Evolutionary conservation across 139 green algal species (phyloP), one percentile per base, ranked within the genome.

Genomic region (Chlorella vulgaris): DNA sequence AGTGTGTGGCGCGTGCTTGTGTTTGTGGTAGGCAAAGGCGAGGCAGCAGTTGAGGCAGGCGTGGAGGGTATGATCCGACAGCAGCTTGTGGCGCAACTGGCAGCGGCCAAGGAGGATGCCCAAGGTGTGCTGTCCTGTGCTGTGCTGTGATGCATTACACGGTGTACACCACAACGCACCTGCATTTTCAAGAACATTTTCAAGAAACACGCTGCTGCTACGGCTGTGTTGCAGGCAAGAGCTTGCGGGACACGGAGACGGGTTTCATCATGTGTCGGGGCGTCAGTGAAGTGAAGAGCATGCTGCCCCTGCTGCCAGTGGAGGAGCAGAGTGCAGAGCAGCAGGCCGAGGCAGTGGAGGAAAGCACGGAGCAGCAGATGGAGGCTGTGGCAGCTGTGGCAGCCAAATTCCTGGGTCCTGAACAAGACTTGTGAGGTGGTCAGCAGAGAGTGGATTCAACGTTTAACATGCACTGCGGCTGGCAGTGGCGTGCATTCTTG

Each of bases 301-400:
- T 3, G 21, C 24, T 79, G 8, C 73, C 73, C 18, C 26, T 79
- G 73, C 50, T 76, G 7, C 78, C 78, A 1, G 78, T 83, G 28
- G 78, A 83, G 78, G 78, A 74, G 65, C 60, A 58, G 22, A 71
- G n/a, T 51, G 67, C 68, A 19, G 78, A 83, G 78, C 40, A 78
- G 53, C 51, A 83, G 67, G 78, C 78, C 0, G 78, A 70, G 68
- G 78, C 66, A 15, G 40, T 83, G 21, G 68, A 83, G 53, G 51
- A 78, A 67, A 39, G n/a, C 6, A 53, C 62, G 51, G 53, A 71
- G 38, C 22, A 31, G 65, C 47, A 55, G 50, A n/a, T 83, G 55
- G 68, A 38, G 31, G 40, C 42, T 24, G 35, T 70, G 1, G 15
- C 7, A 39, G 38, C 38, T 28, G 74, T 70, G 53, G 73, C 70